Base-by-base conservation (phyloP, 2,329 filamentous ascomycete genomes). In the Venturia nashicola region DNA sequence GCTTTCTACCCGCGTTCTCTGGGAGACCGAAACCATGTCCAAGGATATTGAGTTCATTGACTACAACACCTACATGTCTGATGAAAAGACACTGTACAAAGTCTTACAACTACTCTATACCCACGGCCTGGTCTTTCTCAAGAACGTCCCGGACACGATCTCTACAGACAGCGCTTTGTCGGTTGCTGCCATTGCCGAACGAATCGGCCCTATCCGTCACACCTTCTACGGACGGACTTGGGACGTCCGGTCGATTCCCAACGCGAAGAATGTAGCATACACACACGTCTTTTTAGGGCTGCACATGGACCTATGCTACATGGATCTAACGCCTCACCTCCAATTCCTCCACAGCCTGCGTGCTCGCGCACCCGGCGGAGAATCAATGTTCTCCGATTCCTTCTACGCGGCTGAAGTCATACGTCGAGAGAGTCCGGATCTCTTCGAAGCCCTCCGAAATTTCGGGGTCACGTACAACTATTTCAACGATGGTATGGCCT, bases 261-360 rank as follows among this genome's bases (percentile, higher is more conserved):
- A 90, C 64, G 90, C 92, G 32, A 91, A 93, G 72, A 97, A 97
- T 72, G 89, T 97, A 4, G 93, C 94, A 27, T 80, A 97, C 76
- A 97, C 93, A 0, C 87, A 83, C 70, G 82, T 87, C 60, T 87
- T 86, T 70, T 84, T 97, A 1, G 90, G 89, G 18, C 86, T 97
- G 59, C 94, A 99, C 76, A 94, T 96, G 84, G 94, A 97, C 72
- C 82, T 97, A 48, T 81, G 97, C 66, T 97, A 97, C 76, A 87
- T 94, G 75, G 77, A 82, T 16, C 83, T 90, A 61, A 86, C 90
- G 2, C 93, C 93, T 0, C 85, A 87, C 40, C 84, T 94, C 61
- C 93, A 99, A 75, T 79, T 97, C 32, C 83, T 97, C 4, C 94
- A 97, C 76, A 97, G 91, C 71, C 80, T 97, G 51, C 83, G 88